phyloP scores from a whole-genome alignment of 1,284 basidiomycete species.

The Uromyces viciae-fabae region DNA sequence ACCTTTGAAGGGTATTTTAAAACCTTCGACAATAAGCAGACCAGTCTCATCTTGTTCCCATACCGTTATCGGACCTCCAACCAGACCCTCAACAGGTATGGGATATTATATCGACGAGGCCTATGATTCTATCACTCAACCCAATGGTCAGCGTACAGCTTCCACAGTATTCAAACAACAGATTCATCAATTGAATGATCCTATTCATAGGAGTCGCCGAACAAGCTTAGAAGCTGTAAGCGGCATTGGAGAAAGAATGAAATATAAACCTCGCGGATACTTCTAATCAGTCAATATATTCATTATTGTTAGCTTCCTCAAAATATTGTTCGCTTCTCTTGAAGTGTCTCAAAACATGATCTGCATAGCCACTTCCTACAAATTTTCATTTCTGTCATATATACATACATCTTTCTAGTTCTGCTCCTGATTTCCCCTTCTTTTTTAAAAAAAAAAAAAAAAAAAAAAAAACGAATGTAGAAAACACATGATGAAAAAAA shows the following conservation, averaged over 20 bases:
- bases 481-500: too few relatives aligned
- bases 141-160: constrained; percentile 6
- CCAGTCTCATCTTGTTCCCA: constrained; percentile 12
- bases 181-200: background rate
- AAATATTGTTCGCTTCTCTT: too few relatives aligned
- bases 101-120: constrained; percentile 25
- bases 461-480: too few relatives aligned
- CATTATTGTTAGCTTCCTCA: background rate
- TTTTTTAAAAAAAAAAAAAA: too few relatives aligned
- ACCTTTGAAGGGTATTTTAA: constrained; percentile 19
- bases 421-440: too few relatives aligned
- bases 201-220: constrained; percentile 6
- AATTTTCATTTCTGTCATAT: too few relatives aligned
- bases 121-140: constrained; percentile 16
- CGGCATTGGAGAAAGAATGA: background rate
- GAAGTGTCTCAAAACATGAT: too few relatives aligned
- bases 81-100: constrained; percentile 17
- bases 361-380: too few relatives aligned
- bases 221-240: constrained; percentile 8
- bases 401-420: too few relatives aligned
- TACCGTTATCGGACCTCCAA: constrained; percentile 15
- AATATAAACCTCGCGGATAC: background rate
- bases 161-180: constrained; percentile 5
- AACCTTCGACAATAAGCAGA: constrained; percentile 10
- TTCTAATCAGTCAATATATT: background rate